Base-by-base conservation (phyloP, 2,329 filamentous ascomycete species). In the Chaetomiaceae sp. region DNA sequence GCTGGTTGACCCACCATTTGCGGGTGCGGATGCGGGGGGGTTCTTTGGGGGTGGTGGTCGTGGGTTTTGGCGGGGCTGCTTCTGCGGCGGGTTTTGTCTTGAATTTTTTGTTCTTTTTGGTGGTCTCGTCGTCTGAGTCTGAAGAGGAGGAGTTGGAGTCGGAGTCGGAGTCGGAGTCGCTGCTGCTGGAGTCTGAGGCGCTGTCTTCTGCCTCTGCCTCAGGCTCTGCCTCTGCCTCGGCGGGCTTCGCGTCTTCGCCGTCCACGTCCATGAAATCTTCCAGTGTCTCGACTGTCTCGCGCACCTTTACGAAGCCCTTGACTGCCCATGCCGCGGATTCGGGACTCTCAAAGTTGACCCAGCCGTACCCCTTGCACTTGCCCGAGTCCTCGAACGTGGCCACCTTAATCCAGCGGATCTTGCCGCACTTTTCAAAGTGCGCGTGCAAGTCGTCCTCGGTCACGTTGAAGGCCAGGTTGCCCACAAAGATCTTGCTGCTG, bases 331-430 rank as follows among this genome's bases (percentile, higher is more conserved):
- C 81, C 0, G 89, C 89, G 0, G 86, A 80, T 50, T 87, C 83
- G 10, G 91, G 65, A 44, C 90, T 83, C 65, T 85, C 84, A 69
- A 97, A 99, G 55, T 88, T 88, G 55, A 99, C 83, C 91, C 93
- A 99, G 5, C 86, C 93, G 70, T 86, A 99, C 16, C 93, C 95
- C 73, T 97, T 97, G 75, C 93, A 99, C 73, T 97, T 99, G 38
- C 93, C 93, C 17, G 86, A 86, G 68, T 99, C 95, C 68, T 97
- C 89, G 65, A 99, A 99, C 0, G 91, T 96, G 3, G 93, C 93
- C 59, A 97, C 75, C 70, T 95, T 92, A 57, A 89, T 79, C 72
- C 87, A 87, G 47, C 85, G 81, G 55, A 97, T 82, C 55, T 85
- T 77, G 44, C 93, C 93, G 65, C 92, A 97, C 66, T 85, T 88